Percentiles rank a stretch among this genome's conserved stretches.
These are phyloP conservation scores for Mercurialis annua DNA, from an alignment of 345 rosid genomes.

Conservation along the genomic window DNA sequence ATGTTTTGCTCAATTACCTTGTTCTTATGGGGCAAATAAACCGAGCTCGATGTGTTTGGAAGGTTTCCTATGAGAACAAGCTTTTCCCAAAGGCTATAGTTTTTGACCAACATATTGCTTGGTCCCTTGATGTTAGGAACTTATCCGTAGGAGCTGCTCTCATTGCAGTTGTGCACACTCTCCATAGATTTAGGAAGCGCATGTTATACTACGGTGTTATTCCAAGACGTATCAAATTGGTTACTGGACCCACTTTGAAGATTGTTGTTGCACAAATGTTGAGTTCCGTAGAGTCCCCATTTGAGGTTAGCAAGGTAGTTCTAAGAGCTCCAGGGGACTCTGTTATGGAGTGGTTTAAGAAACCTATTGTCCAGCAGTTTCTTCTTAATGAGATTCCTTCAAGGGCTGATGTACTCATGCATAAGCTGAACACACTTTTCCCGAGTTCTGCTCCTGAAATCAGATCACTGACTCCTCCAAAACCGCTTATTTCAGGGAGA, in stretches of 20 bases:
- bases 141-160: conserved; percentile 96
- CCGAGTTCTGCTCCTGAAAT: conserved; percentile 96
- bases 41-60: conserved; percentile 94
- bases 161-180: conserved; percentile 90
- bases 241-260: conserved; percentile 91
- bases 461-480: conserved; percentile 66
- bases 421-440: conserved; percentile 75
- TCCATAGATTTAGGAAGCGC: conserved; percentile 90
- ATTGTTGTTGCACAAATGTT: conserved; percentile 88
- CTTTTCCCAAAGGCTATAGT: conserved; percentile 97
- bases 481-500: conserved; percentile 27
- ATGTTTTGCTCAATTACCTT: conserved; percentile 91
- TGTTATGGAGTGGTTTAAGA: conserved; percentile 97
- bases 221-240: conserved; percentile 92
- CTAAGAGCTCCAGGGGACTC: conserved; percentile 85
- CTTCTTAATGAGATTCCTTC: conserved; percentile 90
- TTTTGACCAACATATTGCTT: conserved; percentile 93
- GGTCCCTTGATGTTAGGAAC: conserved; percentile 96
- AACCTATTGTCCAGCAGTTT: conserved; percentile 95
- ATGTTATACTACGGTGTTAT: conserved; percentile 92
- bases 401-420: conserved; percentile 87
- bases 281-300: conserved; percentile 90
- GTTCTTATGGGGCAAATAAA: conserved; percentile 96
- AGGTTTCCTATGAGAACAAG: conserved; percentile 95
- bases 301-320: conserved; percentile 94